These are phyloP conservation scores for Yamadazyma trypodendri DNA, from an alignment of 1,139 yeast species.

Conservation along the genomic window DNA sequence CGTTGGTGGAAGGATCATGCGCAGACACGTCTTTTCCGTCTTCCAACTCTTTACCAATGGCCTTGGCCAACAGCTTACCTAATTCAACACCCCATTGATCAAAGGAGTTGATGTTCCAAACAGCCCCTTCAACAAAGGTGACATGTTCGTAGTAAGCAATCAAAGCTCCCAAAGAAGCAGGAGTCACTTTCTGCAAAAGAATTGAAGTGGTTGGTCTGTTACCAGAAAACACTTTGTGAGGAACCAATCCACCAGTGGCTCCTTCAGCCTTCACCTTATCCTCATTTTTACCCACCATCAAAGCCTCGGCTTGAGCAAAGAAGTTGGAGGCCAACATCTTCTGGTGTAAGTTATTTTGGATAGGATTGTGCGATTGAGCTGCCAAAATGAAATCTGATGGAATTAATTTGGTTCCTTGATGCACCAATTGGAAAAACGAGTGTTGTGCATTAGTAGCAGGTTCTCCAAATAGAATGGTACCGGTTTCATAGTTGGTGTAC, in stretches of 20 bases:
- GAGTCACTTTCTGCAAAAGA: slow-evolving; percentile 92
- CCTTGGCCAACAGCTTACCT: slow-evolving; percentile 97
- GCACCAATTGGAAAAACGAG: slow-evolving; percentile 98
- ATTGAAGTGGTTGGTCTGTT: slow-evolving; percentile 99
- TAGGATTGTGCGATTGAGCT: slow-evolving; percentile 97
- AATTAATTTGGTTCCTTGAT: slow-evolving; percentile 96
- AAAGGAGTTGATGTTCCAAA: slow-evolving; percentile 98
- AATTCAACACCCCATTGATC: slow-evolving; percentile 99
- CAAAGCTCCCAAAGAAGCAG: slow-evolving; percentile 91
- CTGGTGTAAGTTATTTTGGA: slow-evolving; percentile 91
- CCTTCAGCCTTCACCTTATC: slow-evolving; percentile 87
- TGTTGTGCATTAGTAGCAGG: slow-evolving; percentile 99
- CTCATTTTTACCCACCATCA: slow-evolving; percentile 92
- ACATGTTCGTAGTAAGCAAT: slow-evolving; percentile 97
- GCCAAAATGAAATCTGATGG: slow-evolving; percentile 97
- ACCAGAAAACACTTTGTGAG: slow-evolving; percentile 95
- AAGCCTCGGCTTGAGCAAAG: slow-evolving; percentile 97
- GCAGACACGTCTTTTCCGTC: slow-evolving; percentile 52
- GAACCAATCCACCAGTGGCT: slow-evolving; percentile 78
- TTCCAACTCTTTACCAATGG: slow-evolving; percentile 83
- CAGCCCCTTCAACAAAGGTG: slow-evolving; percentile 96
- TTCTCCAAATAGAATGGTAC: slow-evolving; percentile 94
- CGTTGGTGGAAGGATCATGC: slow-evolving; percentile 91
- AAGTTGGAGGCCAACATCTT: slow-evolving; percentile 97
- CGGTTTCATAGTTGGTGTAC: slow-evolving; percentile 92